These are phyloP conservation scores for Xerocomus minutiporus DNA, from an alignment of 1,284 basidiomycete genomes.

Conservation along the genomic window DNA sequence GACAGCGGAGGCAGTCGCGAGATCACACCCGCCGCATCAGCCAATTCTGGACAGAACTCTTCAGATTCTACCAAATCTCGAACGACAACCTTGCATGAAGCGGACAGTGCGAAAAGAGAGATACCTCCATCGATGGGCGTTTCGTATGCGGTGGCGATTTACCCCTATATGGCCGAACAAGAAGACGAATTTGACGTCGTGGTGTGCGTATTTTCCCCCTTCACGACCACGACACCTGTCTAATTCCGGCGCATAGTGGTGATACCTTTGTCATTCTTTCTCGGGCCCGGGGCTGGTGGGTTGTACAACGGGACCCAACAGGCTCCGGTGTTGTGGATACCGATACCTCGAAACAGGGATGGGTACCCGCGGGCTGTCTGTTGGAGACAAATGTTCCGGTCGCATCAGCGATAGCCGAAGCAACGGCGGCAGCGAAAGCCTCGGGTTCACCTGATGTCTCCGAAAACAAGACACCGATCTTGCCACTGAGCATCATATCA, in stretches of 20 bases:
- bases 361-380: conserved; percentile 91
- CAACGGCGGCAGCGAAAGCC: conserved; percentile 50
- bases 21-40: conserved; percentile 18
- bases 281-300: conserved; percentile 97
- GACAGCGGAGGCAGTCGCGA: conserved; percentile 20
- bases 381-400: conserved; percentile 87
- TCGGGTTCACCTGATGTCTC: conserved; percentile 42
- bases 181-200: conserved; percentile 98
- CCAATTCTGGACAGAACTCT: conserved; percentile 14
- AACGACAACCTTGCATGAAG: conserved; percentile 19
- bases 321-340: conserved; percentile 78
- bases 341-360: conserved; percentile 73
- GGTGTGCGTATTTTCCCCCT: conserved; percentile 58
- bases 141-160: conserved; percentile 87
- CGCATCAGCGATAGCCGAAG: conserved; percentile 72
- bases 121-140: conserved; percentile 57
- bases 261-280: conserved; percentile 93
- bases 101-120: conserved; percentile 40
- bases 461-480: conserved; percentile 63
- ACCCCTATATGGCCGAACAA: conserved; percentile 94
- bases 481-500: conserved; percentile 84
- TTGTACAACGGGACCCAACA: conserved; percentile 89
- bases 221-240: conserved; percentile 2
- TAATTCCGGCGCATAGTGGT: conserved; percentile 45
- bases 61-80: conserved; percentile 19